Conservation (phyloP, 2,329 filamentous ascomycete species). For the Bipolaris gigantea region DNA sequence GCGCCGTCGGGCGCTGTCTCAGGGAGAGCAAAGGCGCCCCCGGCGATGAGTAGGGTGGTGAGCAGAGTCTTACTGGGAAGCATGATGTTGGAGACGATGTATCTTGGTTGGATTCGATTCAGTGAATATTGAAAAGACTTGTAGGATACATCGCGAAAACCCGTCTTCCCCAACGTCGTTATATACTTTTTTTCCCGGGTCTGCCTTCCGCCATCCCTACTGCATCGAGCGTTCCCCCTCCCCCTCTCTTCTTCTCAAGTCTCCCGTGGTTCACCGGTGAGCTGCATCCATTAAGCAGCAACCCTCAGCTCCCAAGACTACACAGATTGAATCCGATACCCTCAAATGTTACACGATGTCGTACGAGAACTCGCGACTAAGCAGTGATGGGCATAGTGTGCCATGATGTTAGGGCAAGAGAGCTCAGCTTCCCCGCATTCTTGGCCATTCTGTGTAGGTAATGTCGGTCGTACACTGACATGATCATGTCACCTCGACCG, state of each 20-base stretch:
- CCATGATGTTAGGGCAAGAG: background rate
- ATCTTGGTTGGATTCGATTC: background rate
- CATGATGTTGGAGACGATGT: background rate
- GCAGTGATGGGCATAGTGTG: background rate
- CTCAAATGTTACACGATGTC: background rate
- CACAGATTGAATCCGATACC: background rate
- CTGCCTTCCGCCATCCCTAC: background rate
- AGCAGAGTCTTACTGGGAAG: constrained; percentile 6
- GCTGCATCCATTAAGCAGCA: background rate
- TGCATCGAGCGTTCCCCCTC: no score
- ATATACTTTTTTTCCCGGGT: background rate
- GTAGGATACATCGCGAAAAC: background rate
- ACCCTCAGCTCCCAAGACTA: background rate
- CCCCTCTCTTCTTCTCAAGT: background rate
- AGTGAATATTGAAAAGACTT: background rate
- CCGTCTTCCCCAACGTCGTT: background rate
- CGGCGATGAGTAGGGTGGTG: constrained; percentile 1
- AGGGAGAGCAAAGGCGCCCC: background rate
- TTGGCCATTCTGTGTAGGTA: background rate
- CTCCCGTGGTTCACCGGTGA: background rate
- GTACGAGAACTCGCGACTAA: background rate
- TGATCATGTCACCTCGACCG: background rate
- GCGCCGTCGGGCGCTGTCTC: background rate
- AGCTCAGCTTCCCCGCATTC: background rate
- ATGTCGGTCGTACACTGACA: background rate